Evolutionary conservation across 257 asterid genomes (phyloP), one percentile per base, ranked within the genome.

Genomic region (Apocynum venetum): DNA sequence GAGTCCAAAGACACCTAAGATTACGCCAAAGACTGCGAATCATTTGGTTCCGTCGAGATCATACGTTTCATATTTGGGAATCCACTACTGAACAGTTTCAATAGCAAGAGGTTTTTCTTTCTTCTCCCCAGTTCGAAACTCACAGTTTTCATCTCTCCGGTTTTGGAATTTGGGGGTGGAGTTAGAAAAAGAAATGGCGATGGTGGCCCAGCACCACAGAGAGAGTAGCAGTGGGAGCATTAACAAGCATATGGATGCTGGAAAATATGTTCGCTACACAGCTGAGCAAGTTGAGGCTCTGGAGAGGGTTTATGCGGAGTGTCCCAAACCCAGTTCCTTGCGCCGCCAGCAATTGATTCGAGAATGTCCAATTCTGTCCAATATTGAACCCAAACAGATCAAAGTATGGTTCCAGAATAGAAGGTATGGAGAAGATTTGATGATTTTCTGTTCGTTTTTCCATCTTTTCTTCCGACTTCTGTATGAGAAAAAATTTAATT

Each of bases 351-450:
- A 94, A 79, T 87, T 94, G 87, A 89, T 94, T 75, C 83, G 98
- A 35, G 98, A 94, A 79, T 89, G 92, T 80, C 96, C 96, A 38
- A 91, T 92, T 82, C 89, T 94, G 12, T 84, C 91, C 61, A 91
- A 94, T 86, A 89, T 94, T 81, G 98, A 94, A 81, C 93, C 98
- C 74, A 94, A 84, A 78, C 98, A 94, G 90, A 91, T 94, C 86
- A 94, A 94, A 86, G 97, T 94, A 71, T 94, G 98, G 98, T 94
- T 94, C 78, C 98, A 94, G 69, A 94, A 94, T 84, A 88, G 98
- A 73, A 92, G 98, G 98, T 94, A 78, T 8, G 40, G 17, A 25
- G 13, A 31, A 44, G 64, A 25, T 47, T 65, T 64, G n/a, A 5
- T 40, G 40, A 36, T 73, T 67, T 48, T 61, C 36, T 61, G 46